These are phyloP conservation scores for Fusarium palustre DNA, from an alignment of 2,329 filamentous ascomycete species.

Conservation along the genomic window DNA sequence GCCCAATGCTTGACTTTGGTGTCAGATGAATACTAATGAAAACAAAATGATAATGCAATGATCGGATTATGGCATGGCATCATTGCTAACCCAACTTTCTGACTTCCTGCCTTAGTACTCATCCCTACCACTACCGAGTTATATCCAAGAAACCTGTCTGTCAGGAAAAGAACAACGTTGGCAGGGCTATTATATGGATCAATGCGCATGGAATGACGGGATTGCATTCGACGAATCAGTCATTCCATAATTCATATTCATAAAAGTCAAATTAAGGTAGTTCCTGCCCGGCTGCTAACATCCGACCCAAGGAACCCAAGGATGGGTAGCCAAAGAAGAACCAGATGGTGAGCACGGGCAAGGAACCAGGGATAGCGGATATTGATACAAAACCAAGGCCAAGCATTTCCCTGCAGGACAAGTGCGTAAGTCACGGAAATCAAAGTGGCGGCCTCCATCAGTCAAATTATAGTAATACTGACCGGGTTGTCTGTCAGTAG, in stretches of 20 bases:
- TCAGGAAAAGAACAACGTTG: slow-evolving; percentile 12
- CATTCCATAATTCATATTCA: slow-evolving; percentile 4
- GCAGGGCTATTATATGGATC: slow-evolving; percentile 6
- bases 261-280: neutral
- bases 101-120: neutral
- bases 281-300: neutral
- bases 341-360: slow-evolving; percentile 23
- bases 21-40: neutral
- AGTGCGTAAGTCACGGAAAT: slow-evolving; percentile 17
- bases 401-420: slow-evolving; percentile 31
- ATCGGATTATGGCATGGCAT: neutral
- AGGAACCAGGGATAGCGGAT: slow-evolving; percentile 9
- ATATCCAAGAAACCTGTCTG: slow-evolving; percentile 1
- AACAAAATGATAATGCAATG: neutral
- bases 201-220: slow-evolving; percentile 3
- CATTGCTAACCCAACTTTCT: neutral
- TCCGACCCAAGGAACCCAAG: neutral
- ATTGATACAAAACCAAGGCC: slow-evolving; percentile 15
- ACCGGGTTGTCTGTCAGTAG: neutral
- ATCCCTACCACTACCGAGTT: neutral
- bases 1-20: neutral
- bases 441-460: slow-evolving; percentile 33
- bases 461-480: slow-evolving; percentile 10
- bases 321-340: slow-evolving; percentile 13
- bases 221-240: slow-evolving; percentile 7